A percentile compares a stretch with the other conserved stretches of the same genome.
These are phyloP conservation scores for Sequoiadendron giganteum DNA, from an alignment of 75 land plant species.

Conservation along the genomic window DNA sequence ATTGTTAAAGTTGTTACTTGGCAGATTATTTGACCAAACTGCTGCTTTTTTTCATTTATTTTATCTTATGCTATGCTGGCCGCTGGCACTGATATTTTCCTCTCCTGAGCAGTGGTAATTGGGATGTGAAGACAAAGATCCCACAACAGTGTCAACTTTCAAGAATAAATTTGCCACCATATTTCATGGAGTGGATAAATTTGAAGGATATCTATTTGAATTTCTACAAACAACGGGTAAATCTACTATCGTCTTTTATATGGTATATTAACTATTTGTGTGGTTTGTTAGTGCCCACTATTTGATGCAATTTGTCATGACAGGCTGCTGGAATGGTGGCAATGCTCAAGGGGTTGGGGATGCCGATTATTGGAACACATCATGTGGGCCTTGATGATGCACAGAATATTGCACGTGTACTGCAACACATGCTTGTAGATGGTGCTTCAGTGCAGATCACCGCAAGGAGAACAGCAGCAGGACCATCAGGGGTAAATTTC, in stretches of 20 bases:
- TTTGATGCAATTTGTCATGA: background rate
- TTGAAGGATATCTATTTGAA: constrained; percentile 89
- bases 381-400: constrained; percentile 96
- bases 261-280: background rate
- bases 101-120: constrained; percentile 72
- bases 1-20: background rate
- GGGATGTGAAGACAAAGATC: constrained; percentile 97
- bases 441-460: constrained; percentile 79
- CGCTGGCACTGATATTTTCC: constrained; percentile 1
- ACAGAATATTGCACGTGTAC: constrained; percentile 77
- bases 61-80: background rate
- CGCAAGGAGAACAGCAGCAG: constrained; percentile 56
- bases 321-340: constrained; percentile 96
- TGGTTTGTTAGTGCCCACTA: background rate
- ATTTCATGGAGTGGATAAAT: constrained; percentile 96
- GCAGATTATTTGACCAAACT: background rate
- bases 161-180: constrained; percentile 53
- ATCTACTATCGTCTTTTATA: background rate
- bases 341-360: constrained; percentile 73
- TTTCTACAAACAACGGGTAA: constrained; percentile 76
- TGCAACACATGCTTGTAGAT: constrained; percentile 82
- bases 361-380: constrained; percentile 74
- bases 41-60: background rate
- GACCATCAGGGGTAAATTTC: constrained; percentile 53
- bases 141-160: constrained; percentile 90